These are phyloP conservation scores for Aureoboletus auriporus DNA, from an alignment of 768 basidiomycete species.

Conservation along the genomic window DNA sequence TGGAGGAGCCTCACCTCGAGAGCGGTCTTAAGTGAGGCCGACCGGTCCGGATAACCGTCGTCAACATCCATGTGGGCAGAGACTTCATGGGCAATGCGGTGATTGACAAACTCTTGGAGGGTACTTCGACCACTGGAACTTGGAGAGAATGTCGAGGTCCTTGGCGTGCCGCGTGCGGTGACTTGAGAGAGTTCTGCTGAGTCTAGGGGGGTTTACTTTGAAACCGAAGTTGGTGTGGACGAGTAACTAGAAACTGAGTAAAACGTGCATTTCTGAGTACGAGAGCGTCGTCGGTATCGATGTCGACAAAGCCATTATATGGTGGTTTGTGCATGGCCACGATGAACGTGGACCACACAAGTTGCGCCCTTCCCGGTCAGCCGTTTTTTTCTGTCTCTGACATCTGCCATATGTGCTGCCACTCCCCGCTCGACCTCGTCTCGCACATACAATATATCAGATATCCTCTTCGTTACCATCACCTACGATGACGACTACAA, in stretches of 20 bases:
- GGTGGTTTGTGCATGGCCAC: too few species aligned
- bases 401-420: too few species aligned
- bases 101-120: slow-evolving; percentile 33
- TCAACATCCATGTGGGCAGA: slow-evolving; percentile 26
- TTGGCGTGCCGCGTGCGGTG: slow-evolving; percentile 24
- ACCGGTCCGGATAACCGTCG: too few species aligned
- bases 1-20: slow-evolving; percentile 16
- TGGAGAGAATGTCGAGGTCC: slow-evolving; percentile 31
- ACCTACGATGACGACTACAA: slow-evolving; percentile 13
- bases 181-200: slow-evolving; percentile 26
- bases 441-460: too few species aligned
- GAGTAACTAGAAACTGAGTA: too few species aligned
- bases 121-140: slow-evolving; percentile 30
- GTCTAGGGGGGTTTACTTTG: slow-evolving; percentile 19
- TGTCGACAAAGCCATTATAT: too few species aligned
- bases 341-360: too few species aligned
- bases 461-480: slow-evolving; percentile 28
- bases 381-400: too few species aligned
- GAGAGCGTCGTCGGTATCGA: too few species aligned
- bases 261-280: too few species aligned
- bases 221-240: too few species aligned
- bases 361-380: too few species aligned
- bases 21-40: slow-evolving; percentile 22
- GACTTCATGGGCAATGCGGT: slow-evolving; percentile 17
- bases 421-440: slow-evolving; percentile 71